Percentiles rank a stretch among this genome's conserved stretches.
These are phyloP conservation scores for Aspergillus sp. DNA, from an alignment of 2,329 filamentous ascomycete genomes.

Conservation along the genomic window DNA sequence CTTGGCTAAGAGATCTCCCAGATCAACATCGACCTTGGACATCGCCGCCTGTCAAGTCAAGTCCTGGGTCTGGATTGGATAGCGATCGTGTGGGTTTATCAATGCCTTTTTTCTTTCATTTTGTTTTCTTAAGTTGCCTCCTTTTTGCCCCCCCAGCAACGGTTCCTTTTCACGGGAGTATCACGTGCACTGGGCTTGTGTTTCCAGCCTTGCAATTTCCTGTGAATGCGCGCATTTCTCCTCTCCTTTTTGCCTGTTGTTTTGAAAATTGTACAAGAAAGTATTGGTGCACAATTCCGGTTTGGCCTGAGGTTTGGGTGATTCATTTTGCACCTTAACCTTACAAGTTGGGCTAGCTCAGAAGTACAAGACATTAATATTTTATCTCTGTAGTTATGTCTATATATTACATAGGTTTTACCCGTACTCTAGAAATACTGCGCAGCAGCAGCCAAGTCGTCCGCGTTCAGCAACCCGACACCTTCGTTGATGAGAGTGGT, in stretches of 20 bases:
- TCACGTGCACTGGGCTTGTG: conserved; percentile 15
- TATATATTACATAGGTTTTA: neutral
- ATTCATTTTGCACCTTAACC: neutral
- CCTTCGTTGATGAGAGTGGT: conserved; percentile 56
- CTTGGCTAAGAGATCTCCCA: conserved; percentile 50
- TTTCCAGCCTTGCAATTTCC: neutral
- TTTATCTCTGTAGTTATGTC: neutral
- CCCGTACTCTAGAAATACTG: conserved; percentile 29
- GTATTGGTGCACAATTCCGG: neutral
- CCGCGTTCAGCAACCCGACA: conserved; percentile 63
- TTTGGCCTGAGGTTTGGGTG: neutral
- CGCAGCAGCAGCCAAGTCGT: conserved; percentile 58
- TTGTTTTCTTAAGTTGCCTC: conserved; percentile 5
- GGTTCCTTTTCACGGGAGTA: conserved; percentile 12
- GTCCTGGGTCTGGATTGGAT: neutral
- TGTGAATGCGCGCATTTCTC: neutral
- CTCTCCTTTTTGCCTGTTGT: neutral
- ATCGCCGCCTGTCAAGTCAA: conserved; percentile 12
- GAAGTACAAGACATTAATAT: neutral
- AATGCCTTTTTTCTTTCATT: neutral
- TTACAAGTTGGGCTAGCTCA: neutral
- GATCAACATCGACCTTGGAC: conserved; percentile 35
- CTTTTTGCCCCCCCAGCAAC: neutral
- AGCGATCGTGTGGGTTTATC: neutral
- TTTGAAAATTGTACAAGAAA: too few species aligned